Conservation (phyloP, 2,329 filamentous ascomycete genomes). For the Colletotrichum somersetense region DNA sequence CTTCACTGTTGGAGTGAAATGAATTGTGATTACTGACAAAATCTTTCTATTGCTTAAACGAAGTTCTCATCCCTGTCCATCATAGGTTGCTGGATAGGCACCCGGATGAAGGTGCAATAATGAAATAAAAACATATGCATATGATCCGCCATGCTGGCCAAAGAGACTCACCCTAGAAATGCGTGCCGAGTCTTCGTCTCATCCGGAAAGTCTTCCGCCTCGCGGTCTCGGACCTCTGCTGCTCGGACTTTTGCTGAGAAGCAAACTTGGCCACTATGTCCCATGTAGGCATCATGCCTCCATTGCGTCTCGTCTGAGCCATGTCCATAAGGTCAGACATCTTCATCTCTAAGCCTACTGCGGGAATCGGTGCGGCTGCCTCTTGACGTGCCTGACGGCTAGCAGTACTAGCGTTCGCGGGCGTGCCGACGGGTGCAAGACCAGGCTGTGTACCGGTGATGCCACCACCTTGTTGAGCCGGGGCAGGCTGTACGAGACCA, state of each 20-base stretch:
- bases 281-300: conserved; percentile 33
- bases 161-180: conserved; percentile 26
- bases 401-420: too few species aligned
- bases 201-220: conserved; percentile 20
- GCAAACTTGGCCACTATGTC: conserved; percentile 33
- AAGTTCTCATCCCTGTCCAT: conserved; percentile 5
- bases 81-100: conserved; percentile 20
- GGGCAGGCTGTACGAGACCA: not conserved
- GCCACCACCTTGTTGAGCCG: not conserved
- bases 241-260: conserved; percentile 27
- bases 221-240: conserved; percentile 24
- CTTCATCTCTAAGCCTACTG: conserved; percentile 34
- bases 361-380: not conserved
- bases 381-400: conserved; percentile 8
- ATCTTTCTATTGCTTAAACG: conserved; percentile 25
- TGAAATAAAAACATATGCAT: conserved; percentile 33
- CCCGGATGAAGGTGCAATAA: conserved; percentile 32
- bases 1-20: too few species aligned
- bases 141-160: conserved; percentile 38
- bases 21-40: not conserved
- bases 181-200: conserved; percentile 29
- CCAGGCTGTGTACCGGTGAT: conserved; percentile 30
- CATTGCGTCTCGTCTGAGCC: conserved; percentile 29
- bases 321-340: conserved; percentile 36
- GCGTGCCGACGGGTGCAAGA: not conserved